Evolutionary conservation across 169 alveolate species (phyloP), one percentile per base, ranked within the genome.

Genomic region (Perkinsus chesapeaki): DNA sequence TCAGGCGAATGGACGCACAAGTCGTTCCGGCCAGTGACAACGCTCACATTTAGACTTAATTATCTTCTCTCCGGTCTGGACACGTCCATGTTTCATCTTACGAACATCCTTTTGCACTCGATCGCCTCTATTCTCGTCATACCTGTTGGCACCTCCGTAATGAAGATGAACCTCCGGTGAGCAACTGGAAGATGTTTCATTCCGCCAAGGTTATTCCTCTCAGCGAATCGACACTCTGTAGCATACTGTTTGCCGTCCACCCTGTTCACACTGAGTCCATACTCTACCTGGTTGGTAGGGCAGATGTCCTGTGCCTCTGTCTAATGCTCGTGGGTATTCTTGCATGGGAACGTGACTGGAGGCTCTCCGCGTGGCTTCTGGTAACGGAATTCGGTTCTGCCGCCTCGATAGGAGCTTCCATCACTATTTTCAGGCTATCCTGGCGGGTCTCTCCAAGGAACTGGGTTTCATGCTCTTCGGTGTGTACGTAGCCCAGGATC

Each of bases 181-280:
- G 92, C 92, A 39, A 38, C 39, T 90, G 36, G 23, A 36, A n/a
- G 27, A 73, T n/a, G 27, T 9, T 39, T 39, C 34, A 34, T 73
- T 73, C 36, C 91, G 39, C 5, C 39, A 73, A 5, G 91, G 34
- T 39, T 39, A 34, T 34, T 73, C 23, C 39, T 38, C 43, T 43
- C 37, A 39, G 73, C 23, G 39, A 20, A 31, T 73, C 94, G 0
- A 19, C 38, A 3, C 39, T 73, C 43, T 72, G 73, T n/a, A 48
- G 92, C 23, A 43, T 73, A 36, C 37, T 91, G 10, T 91, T 93
- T 39, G 36, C 39, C 48, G 43, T 47, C 38, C 95, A 93, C 60
- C 95, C 95, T 0, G 95, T 93, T 12, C 95, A 93, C 60, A 92
- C 95, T 0, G 94, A 93, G 39, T 91, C 92, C n/a, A 92, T 93